These are phyloP conservation scores for Cyanodermella asteris DNA, from an alignment of 2,329 filamentous ascomycete species.

Conservation along the genomic window DNA sequence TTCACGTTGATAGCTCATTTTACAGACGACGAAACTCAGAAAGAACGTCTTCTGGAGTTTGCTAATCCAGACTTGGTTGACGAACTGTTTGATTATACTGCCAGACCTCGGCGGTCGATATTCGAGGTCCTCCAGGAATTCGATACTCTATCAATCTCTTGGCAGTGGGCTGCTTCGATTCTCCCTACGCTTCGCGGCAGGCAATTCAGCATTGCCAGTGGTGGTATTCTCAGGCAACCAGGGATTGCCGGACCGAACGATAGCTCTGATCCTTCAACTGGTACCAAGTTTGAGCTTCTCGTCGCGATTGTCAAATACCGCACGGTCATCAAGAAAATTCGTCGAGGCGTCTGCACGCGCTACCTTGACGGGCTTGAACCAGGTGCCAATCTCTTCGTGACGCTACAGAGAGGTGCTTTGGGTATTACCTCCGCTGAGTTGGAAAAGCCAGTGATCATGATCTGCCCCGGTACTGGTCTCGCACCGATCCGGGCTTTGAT, in stretches of 20 bases:
- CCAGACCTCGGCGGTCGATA: slow-evolving; percentile 70
- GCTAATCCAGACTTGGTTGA: slow-evolving; percentile 58
- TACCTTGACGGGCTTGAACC: slow-evolving; percentile 49
- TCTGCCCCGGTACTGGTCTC: slow-evolving; percentile 8
- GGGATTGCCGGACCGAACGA: too few species aligned
- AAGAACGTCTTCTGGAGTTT: slow-evolving; percentile 66
- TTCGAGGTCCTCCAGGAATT: slow-evolving; percentile 88
- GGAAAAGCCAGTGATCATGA: slow-evolving; percentile 6
- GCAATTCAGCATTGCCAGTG: slow-evolving; percentile 80
- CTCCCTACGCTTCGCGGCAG: slow-evolving; percentile 71
- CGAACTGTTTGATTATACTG: slow-evolving; percentile 91
- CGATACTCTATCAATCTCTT: slow-evolving; percentile 59
- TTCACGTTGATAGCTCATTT: slow-evolving; percentile 60
- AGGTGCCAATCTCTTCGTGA: slow-evolving; percentile 37
- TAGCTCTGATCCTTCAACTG: slow-evolving; percentile 11
- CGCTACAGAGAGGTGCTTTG: slow-evolving; percentile 31
- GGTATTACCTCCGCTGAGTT: slow-evolving; percentile 2
- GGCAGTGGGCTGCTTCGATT: slow-evolving; percentile 45
- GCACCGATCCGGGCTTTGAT: slow-evolving; percentile 8
- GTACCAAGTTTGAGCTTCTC: slow-evolving; percentile 44
- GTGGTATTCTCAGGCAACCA: slow-evolving; percentile 28
- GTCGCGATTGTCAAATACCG: slow-evolving; percentile 80
- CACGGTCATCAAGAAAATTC: slow-evolving; percentile 63
- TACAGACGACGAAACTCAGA: slow-evolving; percentile 48
- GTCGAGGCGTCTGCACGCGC: slow-evolving; percentile 74